Evolutionary conservation across 495 filamentous ascomycete species (phyloP).

Genomic region (Penicillium robsamsonii): DNA sequence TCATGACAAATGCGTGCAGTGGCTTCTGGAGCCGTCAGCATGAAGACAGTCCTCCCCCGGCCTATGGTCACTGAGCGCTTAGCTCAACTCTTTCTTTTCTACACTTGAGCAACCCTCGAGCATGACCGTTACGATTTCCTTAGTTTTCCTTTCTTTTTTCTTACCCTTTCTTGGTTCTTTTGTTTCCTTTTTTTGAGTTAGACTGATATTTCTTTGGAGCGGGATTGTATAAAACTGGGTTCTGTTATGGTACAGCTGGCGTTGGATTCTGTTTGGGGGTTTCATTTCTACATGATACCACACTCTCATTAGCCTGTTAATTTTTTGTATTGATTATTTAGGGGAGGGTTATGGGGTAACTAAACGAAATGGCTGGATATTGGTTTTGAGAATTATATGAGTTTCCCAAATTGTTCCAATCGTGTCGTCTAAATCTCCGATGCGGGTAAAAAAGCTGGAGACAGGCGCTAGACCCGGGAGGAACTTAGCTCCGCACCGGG

Average conservation of each 20-base stretch:
- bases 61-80: conserved; percentile 43
- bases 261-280: conserved; percentile 20
- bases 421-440: neutral
- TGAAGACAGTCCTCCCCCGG: conserved; percentile 45
- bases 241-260: conserved; percentile 15
- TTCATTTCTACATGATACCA: conserved; percentile 30
- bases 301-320: conserved; percentile 21
- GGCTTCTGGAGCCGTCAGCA: conserved; percentile 42
- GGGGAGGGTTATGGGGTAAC: conserved; percentile 1
- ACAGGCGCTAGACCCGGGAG: conserved; percentile 27
- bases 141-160: conserved; percentile 15
- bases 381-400: neutral
- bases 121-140: conserved; percentile 37
- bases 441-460: conserved; percentile 23
- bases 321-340: conserved; percentile 17
- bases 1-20: conserved; percentile 35
- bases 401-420: neutral
- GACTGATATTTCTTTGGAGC: conserved; percentile 17
- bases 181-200: conserved; percentile 14
- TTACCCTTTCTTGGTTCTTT: conserved; percentile 2
- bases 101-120: conserved; percentile 28
- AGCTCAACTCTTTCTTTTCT: conserved; percentile 6
- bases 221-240: conserved; percentile 31
- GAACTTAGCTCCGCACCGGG: conserved; percentile 30
- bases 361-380: conserved; percentile 10